A percentile compares a stretch with the other conserved stretches of the same genome.
phyloP scores from a whole-genome alignment of 805 yeast species.

The Yamadazyma kitorensis region DNA sequence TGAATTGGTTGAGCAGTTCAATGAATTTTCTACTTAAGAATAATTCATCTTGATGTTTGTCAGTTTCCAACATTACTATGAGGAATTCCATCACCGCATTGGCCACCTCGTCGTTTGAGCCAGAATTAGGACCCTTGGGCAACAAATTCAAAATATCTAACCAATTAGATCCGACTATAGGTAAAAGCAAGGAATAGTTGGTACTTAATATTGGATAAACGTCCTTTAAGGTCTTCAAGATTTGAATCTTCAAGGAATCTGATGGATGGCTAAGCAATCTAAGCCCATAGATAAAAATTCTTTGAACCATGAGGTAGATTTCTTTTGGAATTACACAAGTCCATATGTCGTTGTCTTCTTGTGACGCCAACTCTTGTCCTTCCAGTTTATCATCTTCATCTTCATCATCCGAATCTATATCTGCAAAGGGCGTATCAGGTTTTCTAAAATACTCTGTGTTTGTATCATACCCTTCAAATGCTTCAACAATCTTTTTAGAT shows the following conservation, averaged over 20 bases:
- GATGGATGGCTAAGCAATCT: slow-evolving; percentile 68
- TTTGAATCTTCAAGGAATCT: slow-evolving; percentile 49
- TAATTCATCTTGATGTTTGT: slow-evolving; percentile 37
- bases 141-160: slow-evolving; percentile 18
- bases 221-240: slow-evolving; percentile 45
- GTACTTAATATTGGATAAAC: slow-evolving; percentile 32
- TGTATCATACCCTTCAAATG: slow-evolving; percentile 30
- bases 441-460: slow-evolving; percentile 37
- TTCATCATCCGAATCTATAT: slow-evolving; percentile 22
- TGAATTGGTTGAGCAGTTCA: slow-evolving; percentile 44
- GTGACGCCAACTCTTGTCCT: slow-evolving; percentile 15
- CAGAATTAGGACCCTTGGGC: neutral
- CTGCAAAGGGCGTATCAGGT: slow-evolving; percentile 35
- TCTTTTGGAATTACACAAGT: slow-evolving; percentile 59
- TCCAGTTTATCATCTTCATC: no score
- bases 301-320: slow-evolving; percentile 56
- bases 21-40: slow-evolving; percentile 47
- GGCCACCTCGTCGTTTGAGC: slow-evolving; percentile 11
- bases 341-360: slow-evolving; percentile 46
- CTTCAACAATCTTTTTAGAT: slow-evolving; percentile 25
- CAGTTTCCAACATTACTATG: slow-evolving; percentile 25
- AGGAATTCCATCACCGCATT: slow-evolving; percentile 28
- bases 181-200: slow-evolving; percentile 28
- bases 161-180: slow-evolving; percentile 35
- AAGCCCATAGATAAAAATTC: slow-evolving; percentile 67